phyloP scores from a whole-genome alignment of 345 rosid species.

The Citrus hindsii region DNA sequence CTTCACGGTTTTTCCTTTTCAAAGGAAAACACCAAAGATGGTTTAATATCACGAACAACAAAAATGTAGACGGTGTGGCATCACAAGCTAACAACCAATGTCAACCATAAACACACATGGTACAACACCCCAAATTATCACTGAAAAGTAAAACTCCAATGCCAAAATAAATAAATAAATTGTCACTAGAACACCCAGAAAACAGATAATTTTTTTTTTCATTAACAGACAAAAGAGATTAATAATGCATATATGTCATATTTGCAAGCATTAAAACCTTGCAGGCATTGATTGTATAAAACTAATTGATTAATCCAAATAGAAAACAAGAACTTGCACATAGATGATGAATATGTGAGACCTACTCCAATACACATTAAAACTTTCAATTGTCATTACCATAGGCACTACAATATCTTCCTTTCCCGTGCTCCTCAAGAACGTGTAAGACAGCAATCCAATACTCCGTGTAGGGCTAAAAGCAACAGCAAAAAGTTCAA shows the following conservation, averaged over 20 bases:
- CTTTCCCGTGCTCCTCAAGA: constrained; percentile 87
- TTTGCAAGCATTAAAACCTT: not conserved
- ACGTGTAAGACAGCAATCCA: constrained; percentile 88
- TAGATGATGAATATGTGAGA: not conserved
- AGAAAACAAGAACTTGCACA: not conserved
- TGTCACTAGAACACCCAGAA: not conserved
- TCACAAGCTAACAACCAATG: not conserved
- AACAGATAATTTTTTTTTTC: not conserved
- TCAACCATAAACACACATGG: not conserved
- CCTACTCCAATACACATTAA: not conserved
- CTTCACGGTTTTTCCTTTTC: not conserved
- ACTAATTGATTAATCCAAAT: not conserved
- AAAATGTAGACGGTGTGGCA: not conserved
- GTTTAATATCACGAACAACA: not conserved
- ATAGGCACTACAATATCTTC: constrained; percentile 95
- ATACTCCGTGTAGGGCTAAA: constrained; percentile 83
- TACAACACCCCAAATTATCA: not conserved
- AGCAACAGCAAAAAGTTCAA: constrained; percentile 26
- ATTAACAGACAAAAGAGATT: not conserved
- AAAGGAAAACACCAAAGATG: too few species aligned
- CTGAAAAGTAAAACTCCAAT: not conserved
- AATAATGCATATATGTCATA: not conserved
- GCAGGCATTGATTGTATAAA: not conserved
- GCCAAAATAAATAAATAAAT: not conserved
- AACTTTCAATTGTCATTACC: constrained; percentile 44